Evolutionary conservation across 371 early-diverging fungal species (phyloP).

Genomic region (Rhizopus stolonifer): DNA sequence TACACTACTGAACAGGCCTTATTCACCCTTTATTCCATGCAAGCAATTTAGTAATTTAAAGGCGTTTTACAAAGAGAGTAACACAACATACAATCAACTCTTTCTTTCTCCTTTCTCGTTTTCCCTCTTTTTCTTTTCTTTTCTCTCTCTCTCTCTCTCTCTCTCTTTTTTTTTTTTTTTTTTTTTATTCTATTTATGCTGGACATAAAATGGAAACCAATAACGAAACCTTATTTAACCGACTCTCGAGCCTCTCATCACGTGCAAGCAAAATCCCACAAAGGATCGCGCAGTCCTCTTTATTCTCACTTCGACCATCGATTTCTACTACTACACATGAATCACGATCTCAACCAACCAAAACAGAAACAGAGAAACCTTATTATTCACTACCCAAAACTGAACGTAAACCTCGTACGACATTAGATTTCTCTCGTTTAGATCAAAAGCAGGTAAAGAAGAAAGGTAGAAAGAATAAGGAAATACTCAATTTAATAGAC

Average conservation of each 20-base stretch:
- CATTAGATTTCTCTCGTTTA: constrained; percentile 5
- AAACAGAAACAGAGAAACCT: constrained; percentile 13
- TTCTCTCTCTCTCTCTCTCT: constrained; percentile 1
- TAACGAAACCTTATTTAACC: constrained; percentile 10
- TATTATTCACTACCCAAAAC: constrained; percentile 4
- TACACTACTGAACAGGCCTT: no score
- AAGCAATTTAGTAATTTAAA: no score
- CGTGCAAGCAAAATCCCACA: constrained; percentile 29
- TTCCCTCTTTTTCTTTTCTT: constrained; percentile 1
- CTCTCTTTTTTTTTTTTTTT: constrained; percentile 1
- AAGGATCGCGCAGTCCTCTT: constrained; percentile 17
- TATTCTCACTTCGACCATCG: constrained; percentile 10
- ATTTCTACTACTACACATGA: no score
- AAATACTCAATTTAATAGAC: no score
- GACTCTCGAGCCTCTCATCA: constrained; percentile 22
- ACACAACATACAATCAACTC: no score
- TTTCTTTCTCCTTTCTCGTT: constrained; percentile 1
- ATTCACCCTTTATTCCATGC: no score
- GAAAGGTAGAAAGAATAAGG: neutral
- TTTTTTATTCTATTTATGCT: constrained; percentile 2
- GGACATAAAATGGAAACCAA: constrained; percentile 9
- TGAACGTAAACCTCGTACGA: constrained; percentile 4
- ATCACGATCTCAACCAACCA: neutral
- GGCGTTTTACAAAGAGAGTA: no score
- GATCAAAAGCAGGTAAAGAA: constrained; percentile 2